Conservation (phyloP, 352 stramenopile species). For the Phytophthora syringae region DNA sequence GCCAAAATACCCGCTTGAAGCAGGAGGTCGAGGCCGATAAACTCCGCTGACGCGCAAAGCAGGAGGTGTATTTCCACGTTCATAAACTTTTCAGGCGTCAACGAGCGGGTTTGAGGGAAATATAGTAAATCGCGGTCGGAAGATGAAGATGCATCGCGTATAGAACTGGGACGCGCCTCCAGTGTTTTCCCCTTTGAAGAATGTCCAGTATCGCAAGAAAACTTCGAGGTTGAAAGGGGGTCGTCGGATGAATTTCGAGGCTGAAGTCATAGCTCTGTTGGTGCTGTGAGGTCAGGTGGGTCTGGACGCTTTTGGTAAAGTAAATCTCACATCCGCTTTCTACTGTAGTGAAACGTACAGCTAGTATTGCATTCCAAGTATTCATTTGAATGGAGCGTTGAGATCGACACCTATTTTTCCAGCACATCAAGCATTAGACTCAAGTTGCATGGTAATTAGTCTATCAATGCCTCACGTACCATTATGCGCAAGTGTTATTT, state of each 20-base stretch:
- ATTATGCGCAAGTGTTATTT: constrained; percentile 35
- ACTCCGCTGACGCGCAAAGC: constrained; percentile 23
- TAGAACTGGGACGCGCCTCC: constrained; percentile 35
- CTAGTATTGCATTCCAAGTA: neutral
- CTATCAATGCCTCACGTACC: constrained; percentile 14
- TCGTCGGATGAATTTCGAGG: neutral
- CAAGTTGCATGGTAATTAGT: neutral
- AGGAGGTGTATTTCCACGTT: constrained; percentile 14
- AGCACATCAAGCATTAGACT: neutral
- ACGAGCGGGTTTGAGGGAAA: constrained; percentile 2
- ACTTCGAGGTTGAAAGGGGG: neutral
- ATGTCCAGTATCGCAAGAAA: neutral
- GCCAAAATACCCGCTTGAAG: constrained; percentile 9
- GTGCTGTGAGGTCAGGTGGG: neutral
- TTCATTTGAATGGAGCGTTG: constrained; percentile 5
- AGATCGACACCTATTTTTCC: constrained; percentile 1
- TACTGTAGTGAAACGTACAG: neutral
- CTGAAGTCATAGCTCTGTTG: neutral
- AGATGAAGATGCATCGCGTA: constrained; percentile 31
- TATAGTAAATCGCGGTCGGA: constrained; percentile 25
- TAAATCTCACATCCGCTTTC: too few species aligned
- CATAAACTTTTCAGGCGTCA: constrained; percentile 6
- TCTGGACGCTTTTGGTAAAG: neutral
- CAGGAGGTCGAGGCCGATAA: neutral
- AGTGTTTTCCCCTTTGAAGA: neutral